Conservation (phyloP, 2,329 filamentous ascomycete genomes). For the Ceratocystis eucalypticola region DNA sequence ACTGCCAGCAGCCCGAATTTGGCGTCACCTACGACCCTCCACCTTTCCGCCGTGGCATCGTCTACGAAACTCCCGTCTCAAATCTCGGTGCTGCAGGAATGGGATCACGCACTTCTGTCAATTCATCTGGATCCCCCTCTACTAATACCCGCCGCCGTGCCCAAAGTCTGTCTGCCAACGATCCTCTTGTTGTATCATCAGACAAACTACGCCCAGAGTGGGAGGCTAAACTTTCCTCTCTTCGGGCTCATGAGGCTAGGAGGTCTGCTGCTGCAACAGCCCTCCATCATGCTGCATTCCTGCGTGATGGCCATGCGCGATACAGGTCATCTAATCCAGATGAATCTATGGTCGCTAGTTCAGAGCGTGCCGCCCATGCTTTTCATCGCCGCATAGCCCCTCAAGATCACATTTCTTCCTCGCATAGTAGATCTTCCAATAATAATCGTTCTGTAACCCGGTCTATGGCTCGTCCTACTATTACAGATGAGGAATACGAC, state of each 20-base stretch:
- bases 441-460: neutral
- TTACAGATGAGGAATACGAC: conserved; percentile 64
- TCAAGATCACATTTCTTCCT: neutral
- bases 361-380: neutral
- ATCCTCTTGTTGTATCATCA: conserved; percentile 78
- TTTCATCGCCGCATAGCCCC: neutral
- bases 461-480: conserved; percentile 4
- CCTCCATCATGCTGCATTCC: conserved; percentile 83
- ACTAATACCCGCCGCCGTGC: conserved; percentile 33
- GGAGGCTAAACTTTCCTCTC: conserved; percentile 75
- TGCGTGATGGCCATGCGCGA: conserved; percentile 46
- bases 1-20: conserved; percentile 89
- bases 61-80: conserved; percentile 41
- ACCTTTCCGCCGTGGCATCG: conserved; percentile 71
- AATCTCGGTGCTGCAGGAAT: conserved; percentile 55
- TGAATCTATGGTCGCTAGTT: neutral
- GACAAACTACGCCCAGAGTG: conserved; percentile 89
- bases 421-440: neutral
- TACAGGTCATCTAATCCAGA: neutral
- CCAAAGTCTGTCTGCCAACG: conserved; percentile 62
- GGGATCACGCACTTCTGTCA: conserved; percentile 73
- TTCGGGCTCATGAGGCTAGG: conserved; percentile 70
- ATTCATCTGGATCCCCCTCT: conserved; percentile 39
- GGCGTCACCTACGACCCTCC: conserved; percentile 90
- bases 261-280: conserved; percentile 87